Percentiles rank a stretch among this genome's conserved stretches.
Conservation (phyloP, 495 filamentous ascomycete species). For the Daldinia concentrica region DNA sequence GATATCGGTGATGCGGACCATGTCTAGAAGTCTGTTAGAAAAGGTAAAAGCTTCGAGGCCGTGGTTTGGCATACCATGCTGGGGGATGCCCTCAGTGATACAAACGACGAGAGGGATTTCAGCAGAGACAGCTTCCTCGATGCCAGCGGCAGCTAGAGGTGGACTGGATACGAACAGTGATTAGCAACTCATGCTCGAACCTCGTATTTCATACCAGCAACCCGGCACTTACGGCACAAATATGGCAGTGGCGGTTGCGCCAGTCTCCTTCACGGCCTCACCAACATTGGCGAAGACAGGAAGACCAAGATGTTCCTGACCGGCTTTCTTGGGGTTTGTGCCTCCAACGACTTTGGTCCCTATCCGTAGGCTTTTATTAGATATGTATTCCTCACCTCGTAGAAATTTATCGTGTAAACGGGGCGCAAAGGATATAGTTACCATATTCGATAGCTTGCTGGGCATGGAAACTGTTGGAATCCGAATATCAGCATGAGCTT, state of each 20-base stretch:
- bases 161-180: constrained; percentile 61
- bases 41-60: neutral
- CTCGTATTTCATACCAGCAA: constrained; percentile 3
- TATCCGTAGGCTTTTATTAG: constrained; percentile 57
- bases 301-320: constrained; percentile 83
- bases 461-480: constrained; percentile 83
- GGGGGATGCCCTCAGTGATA: constrained; percentile 98
- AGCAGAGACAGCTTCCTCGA: constrained; percentile 94
- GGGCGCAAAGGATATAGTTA: constrained; percentile 54
- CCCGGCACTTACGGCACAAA: constrained; percentile 83
- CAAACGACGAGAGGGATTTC: constrained; percentile 94
- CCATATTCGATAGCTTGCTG: constrained; percentile 98
- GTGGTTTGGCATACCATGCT: constrained; percentile 74
- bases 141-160: constrained; percentile 89
- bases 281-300: constrained; percentile 91
- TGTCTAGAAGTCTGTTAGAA: constrained; percentile 66
- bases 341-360: constrained; percentile 98
- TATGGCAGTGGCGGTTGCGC: constrained; percentile 90
- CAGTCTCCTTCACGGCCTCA: constrained; percentile 91
- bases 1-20: constrained; percentile 98
- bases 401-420: neutral
- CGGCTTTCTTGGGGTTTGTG: constrained; percentile 99
- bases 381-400: constrained; percentile 3
- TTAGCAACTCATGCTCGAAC: constrained; percentile 6
- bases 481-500: neutral